Conservation (phyloP, 2,329 filamentous ascomycete genomes). For the Monosporascus sp. region DNA sequence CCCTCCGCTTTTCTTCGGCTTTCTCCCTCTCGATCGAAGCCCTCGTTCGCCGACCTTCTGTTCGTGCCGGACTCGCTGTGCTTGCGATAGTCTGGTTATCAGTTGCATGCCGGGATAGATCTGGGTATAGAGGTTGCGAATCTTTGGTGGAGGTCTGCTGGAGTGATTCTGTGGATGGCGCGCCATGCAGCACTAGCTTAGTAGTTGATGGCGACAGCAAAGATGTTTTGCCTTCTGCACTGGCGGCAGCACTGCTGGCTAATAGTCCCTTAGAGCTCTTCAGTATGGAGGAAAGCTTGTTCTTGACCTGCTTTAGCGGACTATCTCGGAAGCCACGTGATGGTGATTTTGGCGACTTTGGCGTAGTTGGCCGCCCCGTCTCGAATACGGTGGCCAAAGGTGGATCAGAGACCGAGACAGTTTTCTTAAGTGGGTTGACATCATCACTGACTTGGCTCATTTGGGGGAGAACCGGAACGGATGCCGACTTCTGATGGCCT, state of each 20-base stretch:
- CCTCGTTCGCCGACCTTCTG: constrained; percentile 45
- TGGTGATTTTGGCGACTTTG: constrained; percentile 56
- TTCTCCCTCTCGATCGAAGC: constrained; percentile 58
- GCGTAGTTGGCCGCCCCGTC: constrained; percentile 38
- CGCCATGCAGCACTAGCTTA: constrained; percentile 39
- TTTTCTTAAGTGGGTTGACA: constrained; percentile 48
- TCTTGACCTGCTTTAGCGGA: constrained; percentile 86
- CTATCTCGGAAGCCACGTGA: constrained; percentile 61
- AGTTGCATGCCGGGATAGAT: constrained; percentile 36
- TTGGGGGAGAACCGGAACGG: constrained; percentile 50
- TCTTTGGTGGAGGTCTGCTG: constrained; percentile 23
- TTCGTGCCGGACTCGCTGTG: constrained; percentile 39
- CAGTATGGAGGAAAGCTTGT: constrained; percentile 84
- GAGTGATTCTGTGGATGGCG: constrained; percentile 46
- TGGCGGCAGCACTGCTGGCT: constrained; percentile 65
- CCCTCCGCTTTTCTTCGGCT: constrained; percentile 57
- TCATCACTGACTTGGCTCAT: constrained; percentile 19
- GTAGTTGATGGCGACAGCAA: constrained; percentile 50
- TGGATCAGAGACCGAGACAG: constrained; percentile 55
- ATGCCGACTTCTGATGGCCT: constrained; percentile 58
- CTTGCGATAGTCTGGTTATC: constrained; percentile 26
- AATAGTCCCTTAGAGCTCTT: constrained; percentile 84
- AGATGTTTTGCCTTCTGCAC: constrained; percentile 57
- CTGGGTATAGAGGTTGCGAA: constrained; percentile 39
- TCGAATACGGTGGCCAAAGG: constrained; percentile 45